Base-by-base conservation (phyloP, 2,329 filamentous ascomycete species). In the Colletotrichum sp. region DNA sequence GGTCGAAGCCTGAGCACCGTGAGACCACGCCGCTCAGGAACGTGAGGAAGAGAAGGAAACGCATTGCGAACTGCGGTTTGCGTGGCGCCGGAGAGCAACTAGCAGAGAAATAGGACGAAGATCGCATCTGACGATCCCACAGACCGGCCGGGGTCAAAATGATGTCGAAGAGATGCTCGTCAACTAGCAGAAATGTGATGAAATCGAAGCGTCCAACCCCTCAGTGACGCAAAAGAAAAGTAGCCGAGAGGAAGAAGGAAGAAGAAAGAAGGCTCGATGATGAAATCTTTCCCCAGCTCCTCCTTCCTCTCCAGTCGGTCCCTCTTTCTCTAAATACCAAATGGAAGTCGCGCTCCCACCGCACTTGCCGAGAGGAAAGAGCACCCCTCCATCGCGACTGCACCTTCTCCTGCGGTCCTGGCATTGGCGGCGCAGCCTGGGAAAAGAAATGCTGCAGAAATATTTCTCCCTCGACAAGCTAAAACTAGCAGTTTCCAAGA, bases 1-100 rank as follows among this genome's bases (percentile, higher is more conserved):
- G 77, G 71, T 81, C 79, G 75, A 85, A 85, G 9, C 36, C 75
- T 1, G 60, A 68, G 48, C 68, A 66, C 2, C 34, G 32, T 1
- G 58, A 58, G 10, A 72, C 38, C 43, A 48, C 70, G 18, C 70
- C 15, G 38, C 70, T 36, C 2, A 77, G 21, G 15, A 69, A 43
- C 13, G 60, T 52, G 36, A 76, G 38, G 15, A 56, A 16, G 5
- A 38, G 10, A 6, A 73, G 13, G 10, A 60, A 26, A 34, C 28
- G 55, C 70, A 73, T 73, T 7, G 24, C 16, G 36, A 24, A 26
- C 16, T 65, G 61, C 28, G 43, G 3, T 2, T 3, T 34, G 4
- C 48, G 1, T n/a, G 58, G n/a, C 48, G 5, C 38, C 18, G n/a
- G 26, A 15, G 18, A n/a, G 12, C 1, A 32, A 21, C 6, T 18